phyloP scores from a whole-genome alignment of 176 grass and related monocot genomes.

The Canna indica region DNA sequence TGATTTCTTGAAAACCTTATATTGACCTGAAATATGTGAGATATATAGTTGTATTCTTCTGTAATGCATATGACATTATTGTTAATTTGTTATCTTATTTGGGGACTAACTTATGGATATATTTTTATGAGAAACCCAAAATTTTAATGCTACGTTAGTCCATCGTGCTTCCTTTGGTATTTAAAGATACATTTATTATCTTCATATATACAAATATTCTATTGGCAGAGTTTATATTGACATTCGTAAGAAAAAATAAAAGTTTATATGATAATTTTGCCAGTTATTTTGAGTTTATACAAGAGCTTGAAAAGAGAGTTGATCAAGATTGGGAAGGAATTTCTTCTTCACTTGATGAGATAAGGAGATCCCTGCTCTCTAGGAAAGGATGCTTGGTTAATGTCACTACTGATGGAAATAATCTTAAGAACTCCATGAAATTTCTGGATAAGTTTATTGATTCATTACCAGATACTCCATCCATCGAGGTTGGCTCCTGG shows the following conservation, averaged over 20 bases:
- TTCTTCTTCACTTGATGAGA: slow-evolving; percentile 78
- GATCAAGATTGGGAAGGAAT: slow-evolving; percentile 97
- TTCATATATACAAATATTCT: background rate
- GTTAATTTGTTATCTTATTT: background rate
- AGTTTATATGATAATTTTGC: slow-evolving; percentile 16
- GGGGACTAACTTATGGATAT: background rate
- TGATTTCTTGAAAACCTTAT: background rate
- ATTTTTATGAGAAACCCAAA: background rate
- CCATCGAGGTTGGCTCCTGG: slow-evolving; percentile 52
- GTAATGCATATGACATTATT: background rate
- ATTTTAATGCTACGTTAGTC: background rate
- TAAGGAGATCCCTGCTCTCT: slow-evolving; percentile 60
- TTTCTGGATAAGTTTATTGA: slow-evolving; percentile 79
- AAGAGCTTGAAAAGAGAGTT: slow-evolving; percentile 71
- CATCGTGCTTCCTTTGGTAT: background rate
- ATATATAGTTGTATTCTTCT: background rate
- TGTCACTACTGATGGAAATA: slow-evolving; percentile 69
- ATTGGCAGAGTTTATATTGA: slow-evolving; percentile 7
- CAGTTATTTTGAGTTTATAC: slow-evolving; percentile 92
- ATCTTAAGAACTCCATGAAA: slow-evolving; percentile 66
- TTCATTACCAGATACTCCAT: slow-evolving; percentile 51
- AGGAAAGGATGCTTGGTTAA: slow-evolving; percentile 82
- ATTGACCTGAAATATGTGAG: background rate
- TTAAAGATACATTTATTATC: background rate
- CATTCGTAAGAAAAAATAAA: background rate